These are phyloP conservation scores for Fragilaria crotonensis DNA, from an alignment of 108 stramenopile species.

Conservation along the genomic window DNA sequence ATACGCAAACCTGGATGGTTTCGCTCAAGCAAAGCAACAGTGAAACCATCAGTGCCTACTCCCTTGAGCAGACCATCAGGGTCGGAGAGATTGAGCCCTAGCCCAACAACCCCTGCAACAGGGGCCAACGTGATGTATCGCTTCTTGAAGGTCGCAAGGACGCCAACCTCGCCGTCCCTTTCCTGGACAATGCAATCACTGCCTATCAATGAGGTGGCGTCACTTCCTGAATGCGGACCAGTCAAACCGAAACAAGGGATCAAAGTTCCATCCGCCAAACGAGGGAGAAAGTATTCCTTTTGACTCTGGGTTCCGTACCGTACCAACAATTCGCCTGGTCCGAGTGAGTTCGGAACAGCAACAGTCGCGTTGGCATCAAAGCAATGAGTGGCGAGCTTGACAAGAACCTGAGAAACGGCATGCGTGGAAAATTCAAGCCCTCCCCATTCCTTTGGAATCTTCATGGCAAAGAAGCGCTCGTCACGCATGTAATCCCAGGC, in stretches of 20 bases:
- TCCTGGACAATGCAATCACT: conserved; percentile 85
- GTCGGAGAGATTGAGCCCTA: conserved; percentile 91
- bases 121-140: conserved; percentile 98
- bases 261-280: conserved; percentile 90
- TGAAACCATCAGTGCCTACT: conserved; percentile 88
- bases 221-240: conserved; percentile 92
- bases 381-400: conserved; percentile 86
- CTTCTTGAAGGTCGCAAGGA: conserved; percentile 95
- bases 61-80: conserved; percentile 91
- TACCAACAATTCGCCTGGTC: conserved; percentile 92
- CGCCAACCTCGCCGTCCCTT: conserved; percentile 87
- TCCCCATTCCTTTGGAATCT: conserved; percentile 96
- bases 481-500: conserved; percentile 94
- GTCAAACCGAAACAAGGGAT: conserved; percentile 98
- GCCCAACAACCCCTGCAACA: conserved; percentile 93
- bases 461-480: conserved; percentile 92
- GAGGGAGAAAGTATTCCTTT: conserved; percentile 92
- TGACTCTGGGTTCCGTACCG: conserved; percentile 92
- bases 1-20: conserved; percentile 87
- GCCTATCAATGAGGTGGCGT: conserved; percentile 93
- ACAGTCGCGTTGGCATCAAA: conserved; percentile 93
- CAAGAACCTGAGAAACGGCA: conserved; percentile 85
- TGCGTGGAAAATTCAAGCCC: conserved; percentile 93
- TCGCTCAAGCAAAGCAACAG: conserved; percentile 91
- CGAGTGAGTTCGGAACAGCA: conserved; percentile 96